Evolutionary conservation across 441 rosid species (phyloP).

Genomic region (Gossypium laxum): DNA sequence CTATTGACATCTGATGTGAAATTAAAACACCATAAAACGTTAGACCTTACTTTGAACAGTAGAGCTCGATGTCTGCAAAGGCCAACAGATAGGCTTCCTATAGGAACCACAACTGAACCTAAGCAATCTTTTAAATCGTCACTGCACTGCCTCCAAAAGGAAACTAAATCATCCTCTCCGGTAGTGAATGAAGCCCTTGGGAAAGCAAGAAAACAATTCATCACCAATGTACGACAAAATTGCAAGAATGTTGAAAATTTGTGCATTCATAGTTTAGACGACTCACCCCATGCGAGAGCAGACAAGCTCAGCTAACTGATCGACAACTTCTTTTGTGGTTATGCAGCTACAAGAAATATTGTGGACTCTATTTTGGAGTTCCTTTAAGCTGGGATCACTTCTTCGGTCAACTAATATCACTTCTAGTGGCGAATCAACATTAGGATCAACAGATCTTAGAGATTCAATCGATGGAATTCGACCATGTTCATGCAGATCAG

Average conservation of each 20-base stretch:
- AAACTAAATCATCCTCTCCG: constrained; percentile 56
- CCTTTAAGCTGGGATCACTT: constrained; percentile 68
- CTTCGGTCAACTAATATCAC: constrained; percentile 68
- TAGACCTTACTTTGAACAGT: constrained; percentile 74
- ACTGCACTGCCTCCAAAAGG: constrained; percentile 71
- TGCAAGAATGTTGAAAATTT: constrained; percentile 9
- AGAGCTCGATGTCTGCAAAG: constrained; percentile 93
- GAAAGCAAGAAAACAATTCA: constrained; percentile 19
- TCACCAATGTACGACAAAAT: constrained; percentile 15
- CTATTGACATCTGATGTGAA: not conserved
- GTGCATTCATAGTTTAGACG: constrained; percentile 15
- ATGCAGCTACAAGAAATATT: constrained; percentile 58
- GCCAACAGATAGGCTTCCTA: constrained; percentile 81
- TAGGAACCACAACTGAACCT: constrained; percentile 74
- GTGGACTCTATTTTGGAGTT: constrained; percentile 67
- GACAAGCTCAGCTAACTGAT: constrained; percentile 86
- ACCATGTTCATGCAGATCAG: constrained; percentile 68
- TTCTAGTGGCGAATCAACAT: constrained; percentile 49
- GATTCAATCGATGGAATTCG: constrained; percentile 83
- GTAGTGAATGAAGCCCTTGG: constrained; percentile 58
- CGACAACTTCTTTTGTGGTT: constrained; percentile 76
- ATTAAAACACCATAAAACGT: not conserved
- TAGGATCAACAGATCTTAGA: constrained; percentile 63
- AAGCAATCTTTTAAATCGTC: constrained; percentile 65
- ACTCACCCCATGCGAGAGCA: constrained; percentile 90